A percentile compares a stretch with the other conserved stretches of the same genome.
Conservation (phyloP, 768 basidiomycete genomes). For the Collybia mongolica region DNA sequence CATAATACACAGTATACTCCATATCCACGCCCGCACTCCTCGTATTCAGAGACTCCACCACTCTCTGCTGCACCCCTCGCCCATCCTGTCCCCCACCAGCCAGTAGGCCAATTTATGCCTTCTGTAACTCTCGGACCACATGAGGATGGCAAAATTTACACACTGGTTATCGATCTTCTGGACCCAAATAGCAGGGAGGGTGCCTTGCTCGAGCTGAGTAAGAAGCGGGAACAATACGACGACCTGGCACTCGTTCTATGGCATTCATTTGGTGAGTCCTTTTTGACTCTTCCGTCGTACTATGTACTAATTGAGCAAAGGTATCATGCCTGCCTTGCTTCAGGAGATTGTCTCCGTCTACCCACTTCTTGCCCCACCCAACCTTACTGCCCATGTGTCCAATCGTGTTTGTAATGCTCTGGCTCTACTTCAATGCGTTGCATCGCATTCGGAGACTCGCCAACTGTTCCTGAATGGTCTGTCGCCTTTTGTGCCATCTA, state of each 20-base stretch:
- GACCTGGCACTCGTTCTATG: constrained; percentile 96
- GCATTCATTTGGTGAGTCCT: constrained; percentile 88
- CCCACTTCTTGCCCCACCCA: constrained; percentile 91
- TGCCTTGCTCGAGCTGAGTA: constrained; percentile 93
- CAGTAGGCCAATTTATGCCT: constrained; percentile 36
- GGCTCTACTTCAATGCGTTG: constrained; percentile 96
- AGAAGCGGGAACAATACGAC: constrained; percentile 99
- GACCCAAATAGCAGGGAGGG: constrained; percentile 82
- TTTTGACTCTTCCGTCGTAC: constrained; percentile 13
- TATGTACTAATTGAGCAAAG: constrained; percentile 34
- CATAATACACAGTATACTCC: constrained; percentile 58
- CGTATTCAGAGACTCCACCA: constrained; percentile 66
- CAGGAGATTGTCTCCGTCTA: constrained; percentile 99
- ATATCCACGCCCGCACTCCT: constrained; percentile 53
- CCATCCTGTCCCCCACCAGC: constrained; percentile 56
- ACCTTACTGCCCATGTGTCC: constrained; percentile 94
- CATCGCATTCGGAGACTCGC: constrained; percentile 94
- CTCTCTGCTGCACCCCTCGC: constrained; percentile 50
- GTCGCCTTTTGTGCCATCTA: constrained; percentile 14
- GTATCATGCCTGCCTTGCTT: constrained; percentile 95
- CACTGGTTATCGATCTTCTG: constrained; percentile 84
- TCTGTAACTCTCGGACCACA: constrained; percentile 36
- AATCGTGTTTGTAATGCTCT: constrained; percentile 99
- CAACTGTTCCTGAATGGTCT: constrained; percentile 92
- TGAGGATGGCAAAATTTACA: constrained; percentile 79